These are phyloP conservation scores for Sarcocystis neurona DNA, from an alignment of 169 alveolate genomes.

Conservation along the genomic window DNA sequence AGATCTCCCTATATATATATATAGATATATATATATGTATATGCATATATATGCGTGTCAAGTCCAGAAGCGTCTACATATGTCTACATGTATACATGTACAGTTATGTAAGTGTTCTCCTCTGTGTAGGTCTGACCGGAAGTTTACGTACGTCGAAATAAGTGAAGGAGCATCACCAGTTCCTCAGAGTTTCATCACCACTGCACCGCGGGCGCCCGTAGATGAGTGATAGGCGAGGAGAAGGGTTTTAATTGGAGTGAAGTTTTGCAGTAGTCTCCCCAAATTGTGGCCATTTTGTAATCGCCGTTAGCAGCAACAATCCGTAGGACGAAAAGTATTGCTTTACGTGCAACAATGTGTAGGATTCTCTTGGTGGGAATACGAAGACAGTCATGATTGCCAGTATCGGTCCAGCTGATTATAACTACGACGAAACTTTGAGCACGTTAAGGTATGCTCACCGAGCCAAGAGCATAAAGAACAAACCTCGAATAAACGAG, in stretches of 20 bases:
- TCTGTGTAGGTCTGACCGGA: too few species aligned
- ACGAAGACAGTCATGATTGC: constrained; percentile 93
- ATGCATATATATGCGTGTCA: too few species aligned
- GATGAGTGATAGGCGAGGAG: too few species aligned
- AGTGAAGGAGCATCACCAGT: too few species aligned
- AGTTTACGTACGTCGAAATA: too few species aligned
- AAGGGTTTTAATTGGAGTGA: neutral
- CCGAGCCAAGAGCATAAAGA: constrained; percentile 89
- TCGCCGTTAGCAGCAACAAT: neutral
- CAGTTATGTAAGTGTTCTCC: too few species aligned
- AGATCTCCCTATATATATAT: neutral
- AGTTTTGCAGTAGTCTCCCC: neutral
- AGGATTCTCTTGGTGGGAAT: constrained; percentile 92
- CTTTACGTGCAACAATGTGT: too few species aligned
- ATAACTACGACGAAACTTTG: constrained; percentile 91
- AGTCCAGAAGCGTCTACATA: too few species aligned
- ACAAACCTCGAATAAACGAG: constrained; percentile 89
- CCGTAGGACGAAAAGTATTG: neutral
- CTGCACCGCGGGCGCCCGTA: too few species aligned
- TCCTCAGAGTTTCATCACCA: too few species aligned
- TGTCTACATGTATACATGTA: too few species aligned
- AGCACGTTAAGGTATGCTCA: constrained; percentile 89
- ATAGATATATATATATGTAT: neutral
- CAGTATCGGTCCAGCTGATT: constrained; percentile 90
- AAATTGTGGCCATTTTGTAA: neutral